These are phyloP conservation scores for Pisolithus tinctorius DNA, from an alignment of 768 basidiomycete genomes.

Conservation along the genomic window DNA sequence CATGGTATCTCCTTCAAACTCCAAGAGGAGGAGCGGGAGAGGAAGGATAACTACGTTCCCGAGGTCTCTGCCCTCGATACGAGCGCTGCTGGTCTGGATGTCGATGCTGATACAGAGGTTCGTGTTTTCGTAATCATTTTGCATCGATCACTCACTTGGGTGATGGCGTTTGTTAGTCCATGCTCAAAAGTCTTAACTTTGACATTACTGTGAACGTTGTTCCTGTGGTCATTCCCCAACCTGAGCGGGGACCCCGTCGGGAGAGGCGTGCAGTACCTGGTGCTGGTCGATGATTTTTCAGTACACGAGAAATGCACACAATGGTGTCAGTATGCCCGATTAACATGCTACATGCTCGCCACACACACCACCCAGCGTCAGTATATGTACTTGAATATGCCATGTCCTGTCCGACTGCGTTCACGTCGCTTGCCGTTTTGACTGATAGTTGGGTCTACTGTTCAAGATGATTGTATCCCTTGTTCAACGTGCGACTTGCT, in stretches of 20 bases:
- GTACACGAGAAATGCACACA: neutral
- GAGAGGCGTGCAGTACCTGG: constrained; percentile 80
- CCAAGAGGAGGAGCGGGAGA: constrained; percentile 98
- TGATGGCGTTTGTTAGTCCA: constrained; percentile 45
- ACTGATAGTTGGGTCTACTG: too few relatives aligned
- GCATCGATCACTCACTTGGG: neutral
- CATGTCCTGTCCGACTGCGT: neutral
- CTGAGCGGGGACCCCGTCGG: constrained; percentile 67
- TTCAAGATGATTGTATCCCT: too few relatives aligned
- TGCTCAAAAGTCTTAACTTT: constrained; percentile 90
- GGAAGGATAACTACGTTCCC: constrained; percentile 99
- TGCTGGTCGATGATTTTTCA: constrained; percentile 46
- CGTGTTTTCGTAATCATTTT: constrained; percentile 16
- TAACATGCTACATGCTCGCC: neutral
- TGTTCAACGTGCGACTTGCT: too few relatives aligned
- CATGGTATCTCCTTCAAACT: constrained; percentile 99
- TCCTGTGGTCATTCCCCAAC: constrained; percentile 52
- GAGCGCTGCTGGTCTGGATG: constrained; percentile 63
- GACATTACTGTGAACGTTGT: constrained; percentile 79
- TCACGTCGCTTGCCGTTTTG: neutral
- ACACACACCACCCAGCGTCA: neutral
- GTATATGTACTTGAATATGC: neutral
- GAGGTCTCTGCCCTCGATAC: constrained; percentile 95
- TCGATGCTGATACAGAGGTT: constrained; percentile 94
- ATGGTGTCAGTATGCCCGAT: neutral